A percentile compares a stretch with the other conserved stretches of the same genome.
phyloP scores from a whole-genome alignment of 2,329 filamentous ascomycete genomes.

The Cladobotryum protrusum region DNA sequence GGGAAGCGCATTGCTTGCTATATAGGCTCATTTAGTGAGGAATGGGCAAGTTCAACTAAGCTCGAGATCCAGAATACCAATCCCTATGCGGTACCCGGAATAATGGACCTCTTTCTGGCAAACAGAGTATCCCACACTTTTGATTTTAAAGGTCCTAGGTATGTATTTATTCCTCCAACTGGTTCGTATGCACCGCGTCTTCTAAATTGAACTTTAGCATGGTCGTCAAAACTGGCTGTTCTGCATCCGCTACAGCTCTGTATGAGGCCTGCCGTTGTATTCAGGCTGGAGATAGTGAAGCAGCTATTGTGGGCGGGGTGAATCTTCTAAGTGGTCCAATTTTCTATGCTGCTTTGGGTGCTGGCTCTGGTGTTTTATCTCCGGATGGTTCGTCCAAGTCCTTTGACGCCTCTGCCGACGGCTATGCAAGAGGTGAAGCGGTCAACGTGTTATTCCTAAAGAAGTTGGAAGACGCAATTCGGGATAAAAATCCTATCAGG shows the following conservation, averaged over 20 bases:
- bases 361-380: conserved; percentile 21
- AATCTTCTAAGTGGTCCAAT: conserved; percentile 28
- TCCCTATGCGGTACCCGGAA: too few species aligned
- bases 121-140: too few species aligned
- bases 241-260: conserved; percentile 24
- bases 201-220: conserved; percentile 18
- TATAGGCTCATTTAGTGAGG: too few species aligned
- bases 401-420: conserved; percentile 36
- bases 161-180: too few species aligned
- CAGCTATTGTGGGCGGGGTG: conserved; percentile 27
- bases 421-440: conserved; percentile 43
- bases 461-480: conserved; percentile 35
- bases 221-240: conserved; percentile 31
- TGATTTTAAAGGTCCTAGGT: too few species aligned
- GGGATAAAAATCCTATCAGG: conserved; percentile 34
- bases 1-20: too few species aligned
- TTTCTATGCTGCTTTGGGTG: conserved; percentile 15
- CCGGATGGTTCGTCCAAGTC: conserved; percentile 21
- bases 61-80: too few species aligned
- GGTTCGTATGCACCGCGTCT: too few species aligned
- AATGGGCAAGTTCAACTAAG: too few species aligned
- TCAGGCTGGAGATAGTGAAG: conserved; percentile 18
- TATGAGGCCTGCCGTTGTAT: conserved; percentile 27
- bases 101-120: too few species aligned
- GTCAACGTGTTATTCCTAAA: conserved; percentile 37